Evolutionary conservation across 2,329 filamentous ascomycete genomes (phyloP).

Genomic region (Cadophora malorum): DNA sequence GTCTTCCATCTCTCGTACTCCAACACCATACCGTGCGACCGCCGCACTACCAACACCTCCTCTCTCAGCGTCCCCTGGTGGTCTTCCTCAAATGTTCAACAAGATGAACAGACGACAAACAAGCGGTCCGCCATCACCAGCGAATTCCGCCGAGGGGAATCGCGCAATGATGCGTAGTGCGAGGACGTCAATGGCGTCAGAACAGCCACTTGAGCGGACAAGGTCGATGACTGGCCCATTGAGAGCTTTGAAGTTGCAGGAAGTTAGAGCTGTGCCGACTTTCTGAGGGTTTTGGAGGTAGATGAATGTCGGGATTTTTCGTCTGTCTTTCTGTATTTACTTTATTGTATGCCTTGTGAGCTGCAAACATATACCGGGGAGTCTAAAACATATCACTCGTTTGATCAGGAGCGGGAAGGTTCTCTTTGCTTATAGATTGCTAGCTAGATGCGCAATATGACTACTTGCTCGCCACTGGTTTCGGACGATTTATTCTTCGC

Average conservation of each 20-base stretch:
- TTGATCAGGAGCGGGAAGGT: too few species aligned
- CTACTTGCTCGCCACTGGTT: too few species aligned
- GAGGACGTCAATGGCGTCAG: neutral
- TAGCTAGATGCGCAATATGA: too few species aligned
- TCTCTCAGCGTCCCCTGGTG: slow-evolving; percentile 18
- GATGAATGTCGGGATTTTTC: too few species aligned
- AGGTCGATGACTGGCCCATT: slow-evolving; percentile 28
- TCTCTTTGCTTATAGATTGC: too few species aligned
- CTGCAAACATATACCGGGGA: too few species aligned
- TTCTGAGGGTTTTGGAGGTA: slow-evolving; percentile 22
- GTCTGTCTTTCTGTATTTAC: too few species aligned
- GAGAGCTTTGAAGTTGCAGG: slow-evolving; percentile 30
- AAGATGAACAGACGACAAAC: slow-evolving; percentile 33
- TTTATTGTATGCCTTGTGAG: too few species aligned
- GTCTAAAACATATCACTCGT: too few species aligned
- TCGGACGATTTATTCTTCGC: too few species aligned
- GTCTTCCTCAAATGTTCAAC: slow-evolving; percentile 29
- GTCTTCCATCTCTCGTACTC: neutral
- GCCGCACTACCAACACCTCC: slow-evolving; percentile 17
- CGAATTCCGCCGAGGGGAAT: slow-evolving; percentile 19
- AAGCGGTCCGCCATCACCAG: slow-evolving; percentile 9
- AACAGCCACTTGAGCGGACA: neutral
- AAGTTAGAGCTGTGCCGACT: slow-evolving; percentile 29
- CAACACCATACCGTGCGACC: slow-evolving; percentile 2
- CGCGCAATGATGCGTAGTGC: slow-evolving; percentile 5